Percentiles rank a stretch among this genome's conserved stretches.
phyloP scores from a whole-genome alignment of 352 stramenopile genomes.

The Globisporangium perplexum region DNA sequence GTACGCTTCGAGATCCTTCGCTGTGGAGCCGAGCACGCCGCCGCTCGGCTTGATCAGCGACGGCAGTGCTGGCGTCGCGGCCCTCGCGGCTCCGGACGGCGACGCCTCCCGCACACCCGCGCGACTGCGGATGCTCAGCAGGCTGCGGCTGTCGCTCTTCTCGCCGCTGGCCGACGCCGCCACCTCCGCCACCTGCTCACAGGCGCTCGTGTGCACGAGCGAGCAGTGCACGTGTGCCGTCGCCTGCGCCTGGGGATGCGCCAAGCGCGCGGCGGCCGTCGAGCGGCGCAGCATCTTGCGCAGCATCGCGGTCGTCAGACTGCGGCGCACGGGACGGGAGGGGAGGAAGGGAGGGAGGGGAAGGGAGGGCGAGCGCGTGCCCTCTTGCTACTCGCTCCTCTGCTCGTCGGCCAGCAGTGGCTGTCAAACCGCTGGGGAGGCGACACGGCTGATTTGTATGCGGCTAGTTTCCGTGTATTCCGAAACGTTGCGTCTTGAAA shows the following conservation, averaged over 20 bases:
- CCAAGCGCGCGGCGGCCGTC: slow-evolving; percentile 1
- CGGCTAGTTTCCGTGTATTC: too few species aligned
- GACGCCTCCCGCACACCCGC: background rate
- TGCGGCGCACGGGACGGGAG: background rate
- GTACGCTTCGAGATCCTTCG: slow-evolving; percentile 13
- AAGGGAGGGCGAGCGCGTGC: background rate
- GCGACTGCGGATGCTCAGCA: slow-evolving; percentile 6
- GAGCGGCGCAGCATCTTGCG: slow-evolving; percentile 13
- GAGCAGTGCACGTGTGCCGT: background rate
- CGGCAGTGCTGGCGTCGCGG: background rate
- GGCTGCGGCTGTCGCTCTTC: slow-evolving; percentile 4
- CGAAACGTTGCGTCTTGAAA: background rate
- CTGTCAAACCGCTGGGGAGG: background rate
- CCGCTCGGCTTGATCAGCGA: slow-evolving; percentile 2
- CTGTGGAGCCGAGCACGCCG: slow-evolving; percentile 1
- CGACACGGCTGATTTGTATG: too few species aligned
- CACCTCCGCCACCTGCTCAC: slow-evolving; percentile 10
- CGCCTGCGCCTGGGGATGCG: slow-evolving; percentile 4
- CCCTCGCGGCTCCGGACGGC: background rate
- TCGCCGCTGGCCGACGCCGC: background rate
- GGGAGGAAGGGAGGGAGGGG: too few species aligned
- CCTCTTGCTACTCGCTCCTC: background rate
- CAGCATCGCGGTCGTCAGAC: slow-evolving; percentile 7
- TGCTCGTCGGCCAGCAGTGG: background rate
- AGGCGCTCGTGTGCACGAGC: slow-evolving; percentile 14